Evolutionary conservation across 192 early-diverging fungal genomes (phyloP).

Genomic region (Rhizophagus clarus): DNA sequence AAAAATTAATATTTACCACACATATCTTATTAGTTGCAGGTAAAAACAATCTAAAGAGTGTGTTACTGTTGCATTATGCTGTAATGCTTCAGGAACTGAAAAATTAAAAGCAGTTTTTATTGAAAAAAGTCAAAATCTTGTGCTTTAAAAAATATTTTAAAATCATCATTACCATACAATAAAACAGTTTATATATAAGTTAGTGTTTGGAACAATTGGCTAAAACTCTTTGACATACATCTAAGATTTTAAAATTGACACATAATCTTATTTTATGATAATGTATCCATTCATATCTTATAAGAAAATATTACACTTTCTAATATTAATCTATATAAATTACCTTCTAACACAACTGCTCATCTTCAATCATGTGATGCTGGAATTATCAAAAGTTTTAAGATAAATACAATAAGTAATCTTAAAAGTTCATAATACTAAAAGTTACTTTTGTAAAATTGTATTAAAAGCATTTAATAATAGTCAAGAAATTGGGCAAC

Average conservation of each 20-base stretch:
- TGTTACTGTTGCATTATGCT: neutral
- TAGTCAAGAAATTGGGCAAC: neutral
- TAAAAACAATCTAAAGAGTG: no score
- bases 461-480: constrained; percentile 15
- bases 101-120: no score
- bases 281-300: neutral
- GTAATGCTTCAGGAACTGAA: neutral
- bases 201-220: no score
- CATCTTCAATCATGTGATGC: constrained; percentile 5
- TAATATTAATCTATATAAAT: constrained; percentile 20
- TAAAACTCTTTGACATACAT: no score
- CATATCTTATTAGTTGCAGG: neutral
- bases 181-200: no score
- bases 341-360: constrained; percentile 22
- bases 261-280: neutral
- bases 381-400: constrained; percentile 14
- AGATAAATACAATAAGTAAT: neutral
- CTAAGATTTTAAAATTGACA: no score
- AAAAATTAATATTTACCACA: neutral
- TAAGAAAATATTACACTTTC: neutral
- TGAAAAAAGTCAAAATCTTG: no score
- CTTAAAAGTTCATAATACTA: neutral
- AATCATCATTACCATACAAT: no score
- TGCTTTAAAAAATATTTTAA: no score
- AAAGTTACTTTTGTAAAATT: neutral